Base-by-base conservation (phyloP, 1,284 basidiomycete genomes). In the Ustilago cynodontis region DNA sequence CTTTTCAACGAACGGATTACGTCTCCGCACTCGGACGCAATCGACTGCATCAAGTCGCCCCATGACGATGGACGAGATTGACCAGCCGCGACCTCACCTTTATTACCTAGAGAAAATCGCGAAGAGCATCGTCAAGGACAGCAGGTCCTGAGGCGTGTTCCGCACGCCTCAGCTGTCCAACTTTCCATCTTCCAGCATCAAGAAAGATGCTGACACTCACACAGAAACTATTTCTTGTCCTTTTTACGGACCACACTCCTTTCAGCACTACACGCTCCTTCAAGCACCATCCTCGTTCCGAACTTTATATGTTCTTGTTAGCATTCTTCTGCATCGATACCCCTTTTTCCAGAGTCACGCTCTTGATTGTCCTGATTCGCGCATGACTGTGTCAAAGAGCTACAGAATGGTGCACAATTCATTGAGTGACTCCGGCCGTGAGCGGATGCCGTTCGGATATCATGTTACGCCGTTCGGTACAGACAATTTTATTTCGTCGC, bases 1-100 rank as follows among this genome's bases (percentile, higher is more conserved):
- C 33, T 29, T 79, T 7, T 56, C 68, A 14, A 35, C 31, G 4
- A 20, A 52, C 2, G 57, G 43, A 28, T 31, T 57, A 29, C 64
- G 56, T 8, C 16, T 47, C 9, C 60, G 59, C 31, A 58, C 24
- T 37, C 72, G 67, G 3, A 58, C 57, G 13, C 59, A 50, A 0
- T 70, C 72, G 13, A 26, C 53, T 9, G 37, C 63, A 1, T 70
- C 72, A 43, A 67, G 63, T 39, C 59, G 56, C 16, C 22, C 49
- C 6, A 52, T 71, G 59, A 72, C 74, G 3, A 60, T 77, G 74
- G 65, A 69, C 11, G 74, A 77, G 53, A 66, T 77, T 29, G 69
- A 77, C 20, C 69, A 69, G 14, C 74, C 69, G 1, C 53, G 69
- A 6, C 75, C 75, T 37, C 75, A 77, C 31, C 70, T 77, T 1